Conservation (phyloP, 2,329 filamentous ascomycete genomes). For the Colletotrichum siamense region DNA sequence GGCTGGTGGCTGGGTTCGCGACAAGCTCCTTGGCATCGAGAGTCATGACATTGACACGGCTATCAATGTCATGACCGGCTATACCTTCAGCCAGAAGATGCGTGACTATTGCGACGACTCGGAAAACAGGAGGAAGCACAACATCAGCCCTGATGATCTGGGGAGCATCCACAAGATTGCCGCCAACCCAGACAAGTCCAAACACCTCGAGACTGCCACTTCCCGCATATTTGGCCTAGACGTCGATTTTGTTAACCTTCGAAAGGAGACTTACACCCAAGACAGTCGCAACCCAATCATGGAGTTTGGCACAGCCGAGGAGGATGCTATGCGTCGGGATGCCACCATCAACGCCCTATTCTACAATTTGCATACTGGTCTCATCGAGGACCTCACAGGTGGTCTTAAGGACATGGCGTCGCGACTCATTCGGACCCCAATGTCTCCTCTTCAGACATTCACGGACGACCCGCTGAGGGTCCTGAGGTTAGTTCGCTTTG, state of each 20-base stretch:
- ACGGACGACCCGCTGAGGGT: constrained; percentile 91
- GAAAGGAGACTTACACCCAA: constrained; percentile 90
- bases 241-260: constrained; percentile 91
- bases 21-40: constrained; percentile 75
- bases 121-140: constrained; percentile 66
- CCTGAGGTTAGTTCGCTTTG: constrained; percentile 86
- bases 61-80: constrained; percentile 85
- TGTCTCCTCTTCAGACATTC: constrained; percentile 91
- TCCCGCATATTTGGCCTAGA: constrained; percentile 86
- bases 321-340: constrained; percentile 89
- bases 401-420: constrained; percentile 78
- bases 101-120: constrained; percentile 69
- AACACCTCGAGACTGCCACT: constrained; percentile 92
- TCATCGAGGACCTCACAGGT: constrained; percentile 85
- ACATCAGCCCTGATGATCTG: constrained; percentile 62
- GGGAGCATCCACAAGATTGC: constrained; percentile 86
- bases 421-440: constrained; percentile 80
- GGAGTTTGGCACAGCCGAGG: constrained; percentile 90
- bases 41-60: constrained; percentile 87
- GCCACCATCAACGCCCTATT: constrained; percentile 96
- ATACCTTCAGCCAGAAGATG: constrained; percentile 73
- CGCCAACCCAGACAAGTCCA: constrained; percentile 94
- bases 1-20: constrained; percentile 88
- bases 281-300: constrained; percentile 89
- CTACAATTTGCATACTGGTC: constrained; percentile 83